Conservation (phyloP, 116 monocot genomes). For the Trichopus zeylanicus region DNA sequence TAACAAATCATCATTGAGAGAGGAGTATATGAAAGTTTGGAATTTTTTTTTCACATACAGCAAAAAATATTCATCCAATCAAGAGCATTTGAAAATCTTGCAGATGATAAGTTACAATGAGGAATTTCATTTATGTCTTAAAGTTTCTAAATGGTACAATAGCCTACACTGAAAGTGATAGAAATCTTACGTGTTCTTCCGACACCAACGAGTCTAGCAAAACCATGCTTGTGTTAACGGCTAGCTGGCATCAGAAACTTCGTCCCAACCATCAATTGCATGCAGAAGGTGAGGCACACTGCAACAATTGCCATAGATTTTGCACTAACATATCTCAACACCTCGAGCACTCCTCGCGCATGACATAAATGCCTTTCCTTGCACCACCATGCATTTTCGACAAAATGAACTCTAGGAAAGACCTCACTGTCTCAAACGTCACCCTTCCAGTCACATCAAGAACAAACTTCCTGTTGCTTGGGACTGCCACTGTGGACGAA, state of each 20-base stretch:
- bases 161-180: too few species aligned
- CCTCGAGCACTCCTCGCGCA: conserved; percentile 46
- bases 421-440: conserved; percentile 69
- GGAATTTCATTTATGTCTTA: too few species aligned
- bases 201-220: not conserved
- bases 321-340: conserved; percentile 45
- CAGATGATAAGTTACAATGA: too few species aligned
- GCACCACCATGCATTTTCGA: conserved; percentile 29
- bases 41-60: not conserved
- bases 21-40: too few species aligned
- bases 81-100: too few species aligned
- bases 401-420: conserved; percentile 61
- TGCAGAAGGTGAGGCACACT: conserved; percentile 61
- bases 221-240: not conserved
- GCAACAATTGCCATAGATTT: conserved; percentile 56
- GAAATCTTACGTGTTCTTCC: conserved; percentile 6
- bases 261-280: conserved; percentile 39
- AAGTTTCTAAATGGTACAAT: too few species aligned
- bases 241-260: conserved; percentile 39
- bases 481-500: conserved; percentile 47
- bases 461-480: conserved; percentile 52
- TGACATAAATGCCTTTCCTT: conserved; percentile 30
- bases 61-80: too few species aligned
- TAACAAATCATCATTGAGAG: too few species aligned
- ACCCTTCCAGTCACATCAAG: conserved; percentile 79